phyloP scores from a whole-genome alignment of 225 moss, liverwort and hornwort species.

The Polytrichum formosum region DNA sequence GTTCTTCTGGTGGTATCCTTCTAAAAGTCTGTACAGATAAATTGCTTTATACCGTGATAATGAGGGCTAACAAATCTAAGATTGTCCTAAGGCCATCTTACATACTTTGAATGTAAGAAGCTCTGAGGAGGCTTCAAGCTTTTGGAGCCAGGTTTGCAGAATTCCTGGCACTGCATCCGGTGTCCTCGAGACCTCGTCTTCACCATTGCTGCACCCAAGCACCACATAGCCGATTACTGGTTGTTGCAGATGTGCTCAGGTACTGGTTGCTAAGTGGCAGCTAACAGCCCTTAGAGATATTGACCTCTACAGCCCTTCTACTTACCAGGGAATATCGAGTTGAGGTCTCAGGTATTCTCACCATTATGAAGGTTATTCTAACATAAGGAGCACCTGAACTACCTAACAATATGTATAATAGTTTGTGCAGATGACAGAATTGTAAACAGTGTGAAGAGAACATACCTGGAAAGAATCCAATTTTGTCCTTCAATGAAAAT shows the following conservation, averaged over 20 bases:
- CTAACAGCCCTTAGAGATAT: too few relatives aligned
- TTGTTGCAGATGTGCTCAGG: too few relatives aligned
- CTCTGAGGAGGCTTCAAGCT: conserved; percentile 44
- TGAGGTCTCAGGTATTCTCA: too few relatives aligned
- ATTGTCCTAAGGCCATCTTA: too few relatives aligned
- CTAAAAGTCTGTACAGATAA: too few relatives aligned
- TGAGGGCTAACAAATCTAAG: neutral
- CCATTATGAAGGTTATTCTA: too few relatives aligned
- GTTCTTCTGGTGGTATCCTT: too few relatives aligned
- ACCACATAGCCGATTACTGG: neutral
- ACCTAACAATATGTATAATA: too few relatives aligned
- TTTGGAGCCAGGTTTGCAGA: conserved; percentile 54
- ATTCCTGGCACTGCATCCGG: conserved; percentile 75
- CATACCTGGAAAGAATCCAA: conserved; percentile 55
- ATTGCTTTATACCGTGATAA: neutral
- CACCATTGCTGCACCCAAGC: conserved; percentile 24
- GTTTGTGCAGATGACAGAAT: neutral
- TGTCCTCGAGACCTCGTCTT: conserved; percentile 30
- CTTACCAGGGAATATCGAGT: too few relatives aligned
- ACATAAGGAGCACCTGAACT: too few relatives aligned
- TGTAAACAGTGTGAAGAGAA: neutral
- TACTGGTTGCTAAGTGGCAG: too few relatives aligned
- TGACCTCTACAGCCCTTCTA: too few relatives aligned
- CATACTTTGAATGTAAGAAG: conserved; percentile 41
- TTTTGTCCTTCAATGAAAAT: conserved; percentile 69